phyloP scores from a whole-genome alignment of 805 yeast genomes.

The Candida sithepensis region DNA sequence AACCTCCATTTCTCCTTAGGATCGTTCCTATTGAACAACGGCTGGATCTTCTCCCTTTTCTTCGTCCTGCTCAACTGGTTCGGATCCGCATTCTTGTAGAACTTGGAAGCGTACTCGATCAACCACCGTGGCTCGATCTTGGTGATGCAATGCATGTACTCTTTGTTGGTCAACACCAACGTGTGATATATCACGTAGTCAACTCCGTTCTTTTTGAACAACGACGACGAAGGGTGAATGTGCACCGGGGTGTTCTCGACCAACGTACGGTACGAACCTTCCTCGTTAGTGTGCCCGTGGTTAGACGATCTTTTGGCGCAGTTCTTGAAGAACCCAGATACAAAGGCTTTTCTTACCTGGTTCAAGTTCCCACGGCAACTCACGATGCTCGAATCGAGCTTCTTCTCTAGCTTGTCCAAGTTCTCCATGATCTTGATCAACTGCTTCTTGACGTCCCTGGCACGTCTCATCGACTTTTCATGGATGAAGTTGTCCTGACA shows the following conservation, averaged over 20 bases:
- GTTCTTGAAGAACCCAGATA: constrained; percentile 67
- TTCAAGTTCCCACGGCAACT: constrained; percentile 59
- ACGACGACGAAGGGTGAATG: constrained; percentile 82
- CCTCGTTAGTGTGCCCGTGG: constrained; percentile 35
- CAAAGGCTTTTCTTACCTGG: constrained; percentile 54
- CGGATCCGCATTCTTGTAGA: constrained; percentile 62
- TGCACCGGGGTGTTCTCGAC: constrained; percentile 70
- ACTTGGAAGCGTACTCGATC: constrained; percentile 63
- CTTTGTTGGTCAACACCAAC: constrained; percentile 75
- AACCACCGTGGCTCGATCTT: constrained; percentile 83
- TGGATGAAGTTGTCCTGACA: constrained; percentile 80
- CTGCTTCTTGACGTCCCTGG: constrained; percentile 78
- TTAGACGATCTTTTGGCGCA: constrained; percentile 58
- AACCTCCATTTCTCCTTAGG: constrained; percentile 75
- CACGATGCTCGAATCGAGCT: constrained; percentile 17
- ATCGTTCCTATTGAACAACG: constrained; percentile 60
- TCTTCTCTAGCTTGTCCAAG: constrained; percentile 29
- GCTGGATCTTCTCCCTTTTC: constrained; percentile 64
- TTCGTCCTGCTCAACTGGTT: constrained; percentile 46
- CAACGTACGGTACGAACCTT: constrained; percentile 49
- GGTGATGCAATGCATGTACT: constrained; percentile 88
- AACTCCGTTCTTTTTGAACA: constrained; percentile 50
- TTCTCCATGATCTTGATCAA: constrained; percentile 52
- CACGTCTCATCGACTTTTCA: constrained; percentile 69
- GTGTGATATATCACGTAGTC: constrained; percentile 83